Percentiles rank a stretch among this genome's conserved stretches.
These are phyloP conservation scores for Leavenworthia alabamica DNA, from an alignment of 345 rosid species.

Conservation along the genomic window DNA sequence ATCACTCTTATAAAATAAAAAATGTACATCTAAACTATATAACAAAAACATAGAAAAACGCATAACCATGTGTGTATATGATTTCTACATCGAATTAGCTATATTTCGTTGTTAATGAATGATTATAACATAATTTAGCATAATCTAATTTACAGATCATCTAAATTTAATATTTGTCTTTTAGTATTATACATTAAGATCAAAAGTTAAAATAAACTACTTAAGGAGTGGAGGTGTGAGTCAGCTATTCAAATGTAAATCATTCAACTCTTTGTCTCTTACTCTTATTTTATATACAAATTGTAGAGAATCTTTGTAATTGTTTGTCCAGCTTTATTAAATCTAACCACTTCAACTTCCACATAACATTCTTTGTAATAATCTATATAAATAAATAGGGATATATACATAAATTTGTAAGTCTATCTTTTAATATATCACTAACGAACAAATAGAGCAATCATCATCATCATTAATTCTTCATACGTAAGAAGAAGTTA, in stretches of 20 bases:
- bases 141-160: slow-evolving; percentile 1
- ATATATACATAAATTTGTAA: too few relatives aligned
- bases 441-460: slow-evolving; percentile 25
- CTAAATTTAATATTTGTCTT: neutral
- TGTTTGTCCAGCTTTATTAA: slow-evolving; percentile 13
- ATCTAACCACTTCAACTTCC: slow-evolving; percentile 17
- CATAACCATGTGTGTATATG: too few relatives aligned
- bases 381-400: neutral
- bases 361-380: slow-evolving; percentile 19
- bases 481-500: slow-evolving; percentile 19
- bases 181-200: too few relatives aligned
- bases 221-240: neutral
- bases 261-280: slow-evolving; percentile 24
- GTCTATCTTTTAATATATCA: too few relatives aligned
- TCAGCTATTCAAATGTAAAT: slow-evolving; percentile 17
- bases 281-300: neutral
- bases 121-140: too few relatives aligned
- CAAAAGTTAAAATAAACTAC: neutral
- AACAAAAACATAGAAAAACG: too few relatives aligned
- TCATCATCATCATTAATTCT: slow-evolving; percentile 23
- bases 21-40: too few relatives aligned
- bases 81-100: too few relatives aligned
- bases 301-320: slow-evolving; percentile 10
- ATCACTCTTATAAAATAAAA: too few relatives aligned
- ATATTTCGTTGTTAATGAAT: too few relatives aligned